These are phyloP conservation scores for Chlamydomonas applanata DNA, from an alignment of 139 green algal genomes.

Conservation along the genomic window DNA sequence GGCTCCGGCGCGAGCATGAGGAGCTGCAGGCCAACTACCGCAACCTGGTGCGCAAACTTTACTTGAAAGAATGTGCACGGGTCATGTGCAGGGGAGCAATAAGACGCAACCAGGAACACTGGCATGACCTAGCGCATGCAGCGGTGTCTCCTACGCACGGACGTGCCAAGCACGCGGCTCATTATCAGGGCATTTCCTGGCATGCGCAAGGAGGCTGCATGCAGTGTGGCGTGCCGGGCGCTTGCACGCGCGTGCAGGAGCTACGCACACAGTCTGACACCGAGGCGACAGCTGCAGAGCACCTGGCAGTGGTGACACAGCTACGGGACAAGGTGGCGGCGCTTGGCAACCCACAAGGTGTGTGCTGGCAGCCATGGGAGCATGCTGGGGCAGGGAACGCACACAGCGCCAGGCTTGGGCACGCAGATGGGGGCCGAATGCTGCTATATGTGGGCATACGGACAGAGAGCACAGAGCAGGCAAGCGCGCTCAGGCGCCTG, in stretches of 20 bases:
- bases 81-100: background rate
- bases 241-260: conserved; percentile 29
- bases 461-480: no score
- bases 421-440: no score
- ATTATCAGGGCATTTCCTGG: no score
- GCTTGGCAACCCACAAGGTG: conserved; percentile 30
- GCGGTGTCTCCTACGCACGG: background rate
- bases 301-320: conserved; percentile 20
- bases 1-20: conserved; percentile 46
- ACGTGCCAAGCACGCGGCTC: no score
- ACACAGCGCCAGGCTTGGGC: no score
- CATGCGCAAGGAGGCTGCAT: no score
- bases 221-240: background rate
- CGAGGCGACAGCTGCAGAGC: conserved; percentile 28
- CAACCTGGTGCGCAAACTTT: conserved; percentile 26
- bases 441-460: no score
- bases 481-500: no score
- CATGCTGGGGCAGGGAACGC: no score
- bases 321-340: conserved; percentile 29
- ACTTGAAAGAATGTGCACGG: background rate
- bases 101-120: background rate
- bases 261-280: conserved; percentile 29
- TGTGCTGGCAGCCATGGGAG: no score
- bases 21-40: conserved; percentile 34
- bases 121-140: conserved; percentile 1